Conservation (phyloP, 768 basidiomycete genomes). For the Tremella mesenterica region DNA sequence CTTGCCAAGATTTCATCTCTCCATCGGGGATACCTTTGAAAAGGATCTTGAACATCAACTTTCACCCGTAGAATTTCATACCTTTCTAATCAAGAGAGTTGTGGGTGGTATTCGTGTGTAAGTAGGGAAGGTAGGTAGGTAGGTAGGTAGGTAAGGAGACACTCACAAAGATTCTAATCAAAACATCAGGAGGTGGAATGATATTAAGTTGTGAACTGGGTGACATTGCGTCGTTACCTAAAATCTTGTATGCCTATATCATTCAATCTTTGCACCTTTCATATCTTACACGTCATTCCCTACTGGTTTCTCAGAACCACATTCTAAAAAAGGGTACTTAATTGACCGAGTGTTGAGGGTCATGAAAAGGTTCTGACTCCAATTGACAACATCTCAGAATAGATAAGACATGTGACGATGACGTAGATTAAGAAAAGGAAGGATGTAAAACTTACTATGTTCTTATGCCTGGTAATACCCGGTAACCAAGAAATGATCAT, state of each 20-base stretch:
- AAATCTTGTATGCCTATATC: constrained; percentile 14
- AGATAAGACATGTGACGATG: background rate
- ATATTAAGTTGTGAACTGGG: constrained; percentile 23
- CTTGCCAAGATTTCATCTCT: constrained; percentile 33
- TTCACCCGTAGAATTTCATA: background rate
- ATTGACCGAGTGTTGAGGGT: background rate
- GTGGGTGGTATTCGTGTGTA: background rate
- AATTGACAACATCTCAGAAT: background rate
- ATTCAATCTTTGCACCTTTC: background rate
- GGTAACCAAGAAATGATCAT: constrained; percentile 40
- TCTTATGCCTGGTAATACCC: constrained; percentile 33
- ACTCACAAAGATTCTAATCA: constrained; percentile 37
- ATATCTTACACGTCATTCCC: background rate
- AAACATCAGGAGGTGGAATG: constrained; percentile 36
- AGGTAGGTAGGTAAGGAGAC: too few relatives aligned
- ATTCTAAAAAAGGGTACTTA: too few relatives aligned
- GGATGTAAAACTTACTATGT: constrained; percentile 24
- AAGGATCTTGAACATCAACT: constrained; percentile 20
- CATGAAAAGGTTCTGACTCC: too few relatives aligned
- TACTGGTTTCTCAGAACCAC: background rate
- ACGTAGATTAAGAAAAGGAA: background rate
- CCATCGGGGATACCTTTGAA: constrained; percentile 32
- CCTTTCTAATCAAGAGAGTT: background rate
- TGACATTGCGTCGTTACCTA: constrained; percentile 23
- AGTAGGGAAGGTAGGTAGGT: background rate